phyloP scores from a whole-genome alignment of 2,329 filamentous ascomycete species.

The Periconia sp. region DNA sequence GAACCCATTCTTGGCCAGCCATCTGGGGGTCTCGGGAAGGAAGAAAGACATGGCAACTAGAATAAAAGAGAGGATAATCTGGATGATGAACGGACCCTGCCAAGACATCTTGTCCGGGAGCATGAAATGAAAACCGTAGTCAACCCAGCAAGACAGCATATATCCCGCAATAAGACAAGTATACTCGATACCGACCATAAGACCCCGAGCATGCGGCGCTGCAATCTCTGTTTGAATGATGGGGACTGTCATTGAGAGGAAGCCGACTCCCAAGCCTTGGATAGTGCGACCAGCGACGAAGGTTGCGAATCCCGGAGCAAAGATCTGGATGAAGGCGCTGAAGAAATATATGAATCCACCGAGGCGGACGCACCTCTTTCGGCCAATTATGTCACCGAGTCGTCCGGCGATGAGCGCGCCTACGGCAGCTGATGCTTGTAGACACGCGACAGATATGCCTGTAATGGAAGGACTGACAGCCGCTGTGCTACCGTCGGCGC shows the following conservation, averaged over 20 bases:
- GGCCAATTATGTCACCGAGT: conserved; percentile 45
- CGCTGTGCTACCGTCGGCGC: conserved; percentile 40
- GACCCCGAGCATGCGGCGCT: conserved; percentile 41
- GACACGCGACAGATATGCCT: conserved; percentile 45
- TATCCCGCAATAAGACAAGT: conserved; percentile 47
- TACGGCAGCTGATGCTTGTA: conserved; percentile 45
- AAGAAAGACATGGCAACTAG: conserved; percentile 46
- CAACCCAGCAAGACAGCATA: conserved; percentile 49
- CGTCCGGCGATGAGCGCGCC: conserved; percentile 43
- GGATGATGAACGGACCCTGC: conserved; percentile 40
- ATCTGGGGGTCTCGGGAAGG: conserved; percentile 49
- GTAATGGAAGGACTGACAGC: conserved; percentile 47
- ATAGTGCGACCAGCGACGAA: conserved; percentile 45
- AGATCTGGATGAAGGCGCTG: conserved; percentile 47
- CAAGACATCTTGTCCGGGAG: conserved; percentile 42
- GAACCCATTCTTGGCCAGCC: conserved; percentile 51
- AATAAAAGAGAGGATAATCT: conserved; percentile 41
- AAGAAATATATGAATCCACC: conserved; percentile 48
- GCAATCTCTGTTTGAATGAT: conserved; percentile 48
- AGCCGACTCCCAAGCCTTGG: conserved; percentile 44
- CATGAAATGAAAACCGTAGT: conserved; percentile 47
- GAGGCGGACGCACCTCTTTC: conserved; percentile 45
- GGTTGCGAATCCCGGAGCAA: conserved; percentile 41
- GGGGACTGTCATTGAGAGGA: conserved; percentile 45
- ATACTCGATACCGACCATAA: conserved; percentile 51